Evolutionary conservation across 805 yeast genomes (phyloP).

Genomic region (Starmerella scarabaei): DNA sequence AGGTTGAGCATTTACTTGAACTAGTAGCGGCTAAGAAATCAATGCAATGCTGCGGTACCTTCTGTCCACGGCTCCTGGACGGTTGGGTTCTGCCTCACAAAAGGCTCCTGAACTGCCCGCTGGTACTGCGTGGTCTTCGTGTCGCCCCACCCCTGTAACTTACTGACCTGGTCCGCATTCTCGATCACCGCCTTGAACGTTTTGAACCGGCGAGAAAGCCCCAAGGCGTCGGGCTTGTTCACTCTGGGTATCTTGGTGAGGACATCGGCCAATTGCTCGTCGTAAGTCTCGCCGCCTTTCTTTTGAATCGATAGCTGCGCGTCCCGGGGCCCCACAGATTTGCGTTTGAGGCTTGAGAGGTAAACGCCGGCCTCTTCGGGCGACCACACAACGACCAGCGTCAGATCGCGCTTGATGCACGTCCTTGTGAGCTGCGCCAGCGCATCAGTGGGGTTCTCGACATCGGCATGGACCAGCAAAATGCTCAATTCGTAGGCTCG

Average conservation of each 20-base stretch:
- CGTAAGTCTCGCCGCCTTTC: conserved; percentile 18
- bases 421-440: conserved; percentile 27
- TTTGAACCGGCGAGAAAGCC: conserved; percentile 26
- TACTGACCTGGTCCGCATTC: conserved; percentile 20
- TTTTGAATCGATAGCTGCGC: conserved; percentile 15
- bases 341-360: conserved; percentile 24
- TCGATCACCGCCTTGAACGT: conserved; percentile 24
- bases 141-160: conserved; percentile 28
- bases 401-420: conserved; percentile 24
- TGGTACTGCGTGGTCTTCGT: conserved; percentile 22
- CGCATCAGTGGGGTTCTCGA: conserved; percentile 28
- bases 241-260: conserved; percentile 29
- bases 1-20: neutral
- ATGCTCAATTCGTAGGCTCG: conserved; percentile 25
- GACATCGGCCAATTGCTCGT: conserved; percentile 26
- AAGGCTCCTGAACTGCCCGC: conserved; percentile 22
- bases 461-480: conserved; percentile 29
- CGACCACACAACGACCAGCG: conserved; percentile 29
- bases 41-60: too few relatives aligned
- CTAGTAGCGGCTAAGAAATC: too few relatives aligned
- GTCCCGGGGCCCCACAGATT: conserved; percentile 23
- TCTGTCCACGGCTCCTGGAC: too few relatives aligned
- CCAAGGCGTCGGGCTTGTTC: conserved; percentile 29
- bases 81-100: conserved; percentile 14
- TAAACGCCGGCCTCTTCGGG: conserved; percentile 30